Evolutionary conservation across 805 yeast genomes (phyloP), one percentile per base, ranked within the genome.

Genomic region (Zygosaccharomyces bailii): DNA sequence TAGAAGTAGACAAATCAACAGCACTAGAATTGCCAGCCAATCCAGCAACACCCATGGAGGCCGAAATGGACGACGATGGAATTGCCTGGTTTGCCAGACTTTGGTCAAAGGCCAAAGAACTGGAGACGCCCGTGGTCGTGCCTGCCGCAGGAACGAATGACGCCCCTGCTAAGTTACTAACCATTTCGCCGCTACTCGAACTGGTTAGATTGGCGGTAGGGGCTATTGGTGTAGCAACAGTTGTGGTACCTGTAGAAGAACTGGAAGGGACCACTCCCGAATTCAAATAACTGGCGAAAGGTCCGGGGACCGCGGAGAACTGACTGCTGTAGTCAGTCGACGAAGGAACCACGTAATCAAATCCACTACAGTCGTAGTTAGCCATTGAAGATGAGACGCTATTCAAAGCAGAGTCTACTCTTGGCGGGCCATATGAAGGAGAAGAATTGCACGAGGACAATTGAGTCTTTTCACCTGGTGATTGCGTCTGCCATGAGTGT

Each of bases 371-470:
- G 14, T 27, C 31, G 14, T 27, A 27, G 13, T n/a, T 27, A 16
- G 31, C 31, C 8, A 55, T 45, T 16, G 45, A 43, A 9, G 54
- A 46, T 7, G 57, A 53, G 27, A 33, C 39, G n/a, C 53, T 52
- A 27, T 54, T 51, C 16, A 53, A 24, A 7, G 59, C 39, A 21
- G 54, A 49, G 34, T 53, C 53, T n/a, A 49, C 44, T 14, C 52
- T 43, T 6, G 48, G 46, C 20, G 53, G 49, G 4, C 40, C 45
- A 11, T 44, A 46, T 16, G 60, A 56, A 10, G 60, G 57, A 13
- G 57, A 48, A 24, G 53, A 50, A 27, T 32, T 45, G 17, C 38
- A 27, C 2, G 53, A 50, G 14, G 51, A 46, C 18, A 34, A 41
- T 18, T 25, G 50, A n/a, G 27, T 37, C 30, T 43, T 49, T 21